These are phyloP conservation scores for Brassica carinata DNA, from an alignment of 345 rosid species.

Conservation along the genomic window DNA sequence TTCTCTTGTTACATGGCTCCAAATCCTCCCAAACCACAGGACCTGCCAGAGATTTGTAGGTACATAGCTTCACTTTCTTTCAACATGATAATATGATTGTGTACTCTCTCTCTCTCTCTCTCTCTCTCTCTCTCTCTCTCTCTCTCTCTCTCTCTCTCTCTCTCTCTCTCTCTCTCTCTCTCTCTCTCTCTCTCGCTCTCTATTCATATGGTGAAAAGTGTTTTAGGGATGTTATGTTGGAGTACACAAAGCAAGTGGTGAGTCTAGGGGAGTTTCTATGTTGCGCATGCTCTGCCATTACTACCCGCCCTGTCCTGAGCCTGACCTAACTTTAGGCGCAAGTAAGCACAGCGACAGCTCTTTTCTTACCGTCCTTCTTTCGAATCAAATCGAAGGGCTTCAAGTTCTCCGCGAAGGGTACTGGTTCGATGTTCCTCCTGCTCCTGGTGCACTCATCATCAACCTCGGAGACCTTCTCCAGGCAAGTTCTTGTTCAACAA, in stretches of 20 bases:
- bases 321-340: constrained; percentile 55
- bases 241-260: constrained; percentile 45
- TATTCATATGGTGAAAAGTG: neutral
- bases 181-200: neutral
- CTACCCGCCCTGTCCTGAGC: constrained; percentile 62
- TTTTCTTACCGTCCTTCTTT: constrained; percentile 60
- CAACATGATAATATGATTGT: neutral
- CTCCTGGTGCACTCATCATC: constrained; percentile 54
- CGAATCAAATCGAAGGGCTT: constrained; percentile 63
- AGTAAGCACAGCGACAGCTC: constrained; percentile 49
- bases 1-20: too few species aligned
- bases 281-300: constrained; percentile 49
- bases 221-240: constrained; percentile 47
- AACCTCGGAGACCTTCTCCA: constrained; percentile 64
- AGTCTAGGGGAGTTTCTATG: constrained; percentile 43
- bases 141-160: too few species aligned
- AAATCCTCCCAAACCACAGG: too few species aligned
- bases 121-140: too few species aligned
- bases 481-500: constrained; percentile 38
- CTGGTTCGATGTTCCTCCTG: constrained; percentile 53
- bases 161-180: neutral
- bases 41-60: constrained; percentile 14
- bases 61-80: neutral
- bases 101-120: neutral
- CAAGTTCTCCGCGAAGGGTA: constrained; percentile 45